phyloP scores from a whole-genome alignment of 306 rosid genomes.

The Gynostemma pentaphyllum region DNA sequence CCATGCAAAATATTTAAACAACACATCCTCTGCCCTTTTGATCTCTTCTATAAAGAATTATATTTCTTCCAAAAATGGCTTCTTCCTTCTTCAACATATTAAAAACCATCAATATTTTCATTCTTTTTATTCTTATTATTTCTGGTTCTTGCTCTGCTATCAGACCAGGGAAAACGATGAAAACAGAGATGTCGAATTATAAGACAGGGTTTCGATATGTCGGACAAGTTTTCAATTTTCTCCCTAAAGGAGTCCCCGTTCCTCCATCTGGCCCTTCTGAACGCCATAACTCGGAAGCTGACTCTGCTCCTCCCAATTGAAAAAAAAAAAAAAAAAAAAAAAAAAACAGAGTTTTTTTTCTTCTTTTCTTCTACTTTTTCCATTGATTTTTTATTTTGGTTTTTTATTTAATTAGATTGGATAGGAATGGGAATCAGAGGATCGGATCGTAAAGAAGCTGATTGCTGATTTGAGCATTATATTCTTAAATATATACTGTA shows the following conservation, averaged over 20 bases:
- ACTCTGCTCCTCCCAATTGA: constrained; percentile 49
- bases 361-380: not conserved
- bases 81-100: constrained; percentile 4
- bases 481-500: not conserved
- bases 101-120: not conserved
- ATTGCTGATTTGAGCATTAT: not conserved
- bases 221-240: constrained; percentile 47
- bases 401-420: too few relatives aligned
- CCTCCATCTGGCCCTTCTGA: constrained; percentile 91
- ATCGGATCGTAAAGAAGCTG: not conserved
- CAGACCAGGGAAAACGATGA: constrained; percentile 35
- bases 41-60: not conserved
- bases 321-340: not conserved
- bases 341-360: not conserved
- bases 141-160: constrained; percentile 40
- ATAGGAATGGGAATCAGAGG: not conserved
- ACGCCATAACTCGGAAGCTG: constrained; percentile 54
- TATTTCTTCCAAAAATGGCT: constrained; percentile 6
- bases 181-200: not conserved
- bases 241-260: constrained; percentile 55
- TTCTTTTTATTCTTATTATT: constrained; percentile 32
- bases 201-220: constrained; percentile 12
- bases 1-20: not conserved
- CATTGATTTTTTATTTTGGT: too few relatives aligned
- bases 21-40: not conserved